These are phyloP conservation scores for Didymella pinodella DNA, from an alignment of 2,329 filamentous ascomycete genomes.

Conservation along the genomic window DNA sequence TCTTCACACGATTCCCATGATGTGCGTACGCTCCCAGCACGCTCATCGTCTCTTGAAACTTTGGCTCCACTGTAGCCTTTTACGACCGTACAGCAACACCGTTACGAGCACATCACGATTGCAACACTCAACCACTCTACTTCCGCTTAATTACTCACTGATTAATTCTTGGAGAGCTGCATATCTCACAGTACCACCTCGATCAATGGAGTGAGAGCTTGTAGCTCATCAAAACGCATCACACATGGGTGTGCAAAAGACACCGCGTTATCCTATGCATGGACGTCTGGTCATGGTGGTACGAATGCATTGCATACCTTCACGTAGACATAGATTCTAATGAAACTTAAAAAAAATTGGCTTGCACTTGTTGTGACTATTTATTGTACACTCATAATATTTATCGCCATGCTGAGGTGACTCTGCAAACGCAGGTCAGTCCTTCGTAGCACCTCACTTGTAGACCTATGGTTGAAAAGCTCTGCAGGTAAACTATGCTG, in stretches of 20 bases:
- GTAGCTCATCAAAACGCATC: background rate
- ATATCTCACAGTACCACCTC: background rate
- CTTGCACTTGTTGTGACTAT: background rate
- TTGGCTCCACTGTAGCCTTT: background rate
- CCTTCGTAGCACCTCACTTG: background rate
- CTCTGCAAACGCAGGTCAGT: background rate
- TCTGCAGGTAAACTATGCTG: too few relatives aligned
- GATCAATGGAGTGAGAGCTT: background rate
- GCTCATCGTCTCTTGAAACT: background rate
- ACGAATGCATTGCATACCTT: background rate
- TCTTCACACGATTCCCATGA: conserved; percentile 7
- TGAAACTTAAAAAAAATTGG: background rate
- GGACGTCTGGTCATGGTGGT: background rate
- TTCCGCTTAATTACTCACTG: background rate
- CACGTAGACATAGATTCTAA: background rate
- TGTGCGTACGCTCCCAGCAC: background rate
- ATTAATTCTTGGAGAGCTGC: background rate
- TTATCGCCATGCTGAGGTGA: background rate
- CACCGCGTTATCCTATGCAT: background rate
- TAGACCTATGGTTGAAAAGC: too few relatives aligned
- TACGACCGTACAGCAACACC: background rate
- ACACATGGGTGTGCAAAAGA: background rate
- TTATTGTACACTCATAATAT: background rate
- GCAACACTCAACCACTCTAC: background rate
- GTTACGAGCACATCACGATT: background rate